Conservation (phyloP, 1,284 basidiomycete species). For the Rhodotorula sp. region DNA sequence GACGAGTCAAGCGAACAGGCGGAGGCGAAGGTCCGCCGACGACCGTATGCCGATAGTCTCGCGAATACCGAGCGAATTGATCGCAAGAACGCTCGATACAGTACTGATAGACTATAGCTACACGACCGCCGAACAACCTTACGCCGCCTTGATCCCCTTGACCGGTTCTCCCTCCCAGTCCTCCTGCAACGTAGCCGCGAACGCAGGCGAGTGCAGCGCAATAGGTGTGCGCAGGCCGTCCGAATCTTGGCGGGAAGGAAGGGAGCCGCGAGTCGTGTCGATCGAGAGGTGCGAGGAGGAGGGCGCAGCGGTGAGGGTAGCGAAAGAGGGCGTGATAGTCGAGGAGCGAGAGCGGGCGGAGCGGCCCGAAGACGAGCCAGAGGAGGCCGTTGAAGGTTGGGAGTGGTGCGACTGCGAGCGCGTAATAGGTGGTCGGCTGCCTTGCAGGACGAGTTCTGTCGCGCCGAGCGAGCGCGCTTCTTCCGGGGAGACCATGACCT, state of each 20-base stretch:
- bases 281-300: background rate
- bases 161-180: background rate
- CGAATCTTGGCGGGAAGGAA: conserved; percentile 3
- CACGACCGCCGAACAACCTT: too few relatives aligned
- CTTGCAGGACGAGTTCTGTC: conserved; percentile 19
- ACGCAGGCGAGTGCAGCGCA: background rate
- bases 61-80: too few relatives aligned
- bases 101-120: too few relatives aligned
- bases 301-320: background rate
- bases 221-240: conserved; percentile 11
- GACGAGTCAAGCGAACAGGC: too few relatives aligned
- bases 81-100: too few relatives aligned
- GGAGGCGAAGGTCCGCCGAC: too few relatives aligned
- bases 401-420: background rate
- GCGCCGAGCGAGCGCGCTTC: conserved; percentile 27
- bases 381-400: background rate
- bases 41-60: too few relatives aligned
- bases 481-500: conserved; percentile 27
- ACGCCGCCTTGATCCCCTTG: too few relatives aligned
- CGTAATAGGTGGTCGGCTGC: background rate
- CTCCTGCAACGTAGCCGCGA: background rate
- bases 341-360: conserved; percentile 8
- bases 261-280: background rate
- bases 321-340: conserved; percentile 15
- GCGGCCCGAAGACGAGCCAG: background rate